Percentiles rank a stretch among this genome's conserved stretches.
Evolutionary conservation across 805 yeast genomes (phyloP).

Genomic region (Metahyphopichia silvanorum): DNA sequence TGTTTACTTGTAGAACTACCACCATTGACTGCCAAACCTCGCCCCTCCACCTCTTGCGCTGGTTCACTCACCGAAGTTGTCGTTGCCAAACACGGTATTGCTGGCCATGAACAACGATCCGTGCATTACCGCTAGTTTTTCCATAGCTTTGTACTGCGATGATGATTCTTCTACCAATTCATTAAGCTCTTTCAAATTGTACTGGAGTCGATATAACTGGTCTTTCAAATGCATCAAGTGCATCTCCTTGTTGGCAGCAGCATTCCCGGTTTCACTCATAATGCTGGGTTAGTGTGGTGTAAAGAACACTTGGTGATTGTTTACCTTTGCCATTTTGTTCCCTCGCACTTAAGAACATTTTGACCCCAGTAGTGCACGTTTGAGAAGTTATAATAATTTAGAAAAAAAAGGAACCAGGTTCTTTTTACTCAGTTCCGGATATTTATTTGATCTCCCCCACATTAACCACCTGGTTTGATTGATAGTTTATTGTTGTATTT

Average conservation of each 20-base stretch:
- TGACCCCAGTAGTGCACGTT: no score
- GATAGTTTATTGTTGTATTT: no score
- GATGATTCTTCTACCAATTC: constrained; percentile 47
- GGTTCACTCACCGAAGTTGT: constrained; percentile 28
- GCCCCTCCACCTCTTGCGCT: background rate
- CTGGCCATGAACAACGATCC: constrained; percentile 50
- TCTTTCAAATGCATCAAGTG: constrained; percentile 37
- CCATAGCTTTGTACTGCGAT: constrained; percentile 50
- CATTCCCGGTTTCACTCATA: background rate
- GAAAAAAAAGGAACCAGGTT: no score
- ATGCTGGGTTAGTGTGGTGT: no score
- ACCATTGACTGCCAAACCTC: background rate
- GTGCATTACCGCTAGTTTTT: constrained; percentile 54
- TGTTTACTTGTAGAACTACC: no score
- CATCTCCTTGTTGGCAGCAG: background rate
- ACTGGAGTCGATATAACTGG: constrained; percentile 54
- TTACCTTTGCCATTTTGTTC: no score
- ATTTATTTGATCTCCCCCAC: no score
- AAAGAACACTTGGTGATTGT: no score
- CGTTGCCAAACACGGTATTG: constrained; percentile 38
- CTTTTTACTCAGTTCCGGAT: no score
- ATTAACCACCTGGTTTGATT: no score
- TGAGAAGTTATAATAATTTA: no score
- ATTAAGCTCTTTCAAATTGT: constrained; percentile 53
- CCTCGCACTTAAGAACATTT: no score